Evolutionary conservation across 2,329 filamentous ascomycete species (phyloP).

Genomic region (Botryotinia narcissicola): DNA sequence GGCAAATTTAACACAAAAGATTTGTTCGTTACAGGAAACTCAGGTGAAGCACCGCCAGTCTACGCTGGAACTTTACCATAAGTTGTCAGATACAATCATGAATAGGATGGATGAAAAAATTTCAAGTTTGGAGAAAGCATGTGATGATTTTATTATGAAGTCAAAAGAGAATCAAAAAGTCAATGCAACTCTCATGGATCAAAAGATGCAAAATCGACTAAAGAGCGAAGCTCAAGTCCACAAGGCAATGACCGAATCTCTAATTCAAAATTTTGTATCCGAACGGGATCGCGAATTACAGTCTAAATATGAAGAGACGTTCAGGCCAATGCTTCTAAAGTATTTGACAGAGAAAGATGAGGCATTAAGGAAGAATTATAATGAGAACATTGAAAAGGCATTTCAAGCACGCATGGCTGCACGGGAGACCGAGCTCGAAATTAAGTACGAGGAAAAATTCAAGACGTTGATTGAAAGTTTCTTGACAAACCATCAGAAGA

Average conservation of each 20-base stretch:
- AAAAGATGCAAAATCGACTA: not conserved
- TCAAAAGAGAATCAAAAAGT: not conserved
- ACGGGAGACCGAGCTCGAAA: slow-evolving; percentile 14
- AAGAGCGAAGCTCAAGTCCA: not conserved
- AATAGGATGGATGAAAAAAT: not conserved
- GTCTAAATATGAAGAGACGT: slow-evolving; percentile 17
- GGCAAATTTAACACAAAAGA: not conserved
- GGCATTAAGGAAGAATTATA: slow-evolving; percentile 6
- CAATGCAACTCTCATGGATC: not conserved
- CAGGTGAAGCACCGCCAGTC: slow-evolving; percentile 1
- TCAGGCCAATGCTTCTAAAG: slow-evolving; percentile 6
- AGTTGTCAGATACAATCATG: not conserved
- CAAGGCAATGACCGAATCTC: not conserved
- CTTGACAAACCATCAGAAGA: slow-evolving; percentile 10
- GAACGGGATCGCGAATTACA: slow-evolving; percentile 9
- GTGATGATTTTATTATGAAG: not conserved
- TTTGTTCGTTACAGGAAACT: not conserved
- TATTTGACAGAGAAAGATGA: slow-evolving; percentile 5
- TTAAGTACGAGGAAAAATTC: slow-evolving; percentile 15
- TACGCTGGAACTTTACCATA: not conserved
- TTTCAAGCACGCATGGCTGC: not conserved
- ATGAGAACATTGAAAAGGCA: not conserved
- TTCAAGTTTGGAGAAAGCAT: not conserved
- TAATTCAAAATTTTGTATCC: not conserved
- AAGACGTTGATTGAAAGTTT: slow-evolving; percentile 10